Conservation (phyloP, 2,329 filamentous ascomycete genomes). For the Fusarium sacchari region DNA sequence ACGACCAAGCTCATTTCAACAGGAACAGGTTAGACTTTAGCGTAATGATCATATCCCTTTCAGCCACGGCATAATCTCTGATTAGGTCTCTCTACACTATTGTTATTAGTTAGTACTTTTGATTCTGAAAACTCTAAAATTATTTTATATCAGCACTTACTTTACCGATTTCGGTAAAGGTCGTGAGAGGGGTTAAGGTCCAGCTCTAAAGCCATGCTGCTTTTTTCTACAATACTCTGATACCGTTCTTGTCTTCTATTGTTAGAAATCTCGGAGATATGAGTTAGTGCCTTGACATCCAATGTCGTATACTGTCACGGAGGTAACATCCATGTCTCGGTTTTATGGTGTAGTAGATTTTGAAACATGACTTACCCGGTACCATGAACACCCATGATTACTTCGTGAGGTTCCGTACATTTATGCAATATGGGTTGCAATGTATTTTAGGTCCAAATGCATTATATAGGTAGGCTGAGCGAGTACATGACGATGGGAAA, state of each 20-base stretch:
- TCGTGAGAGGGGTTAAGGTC: background rate
- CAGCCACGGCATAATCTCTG: background rate
- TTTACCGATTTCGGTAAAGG: background rate
- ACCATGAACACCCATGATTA: background rate
- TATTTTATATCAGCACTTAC: background rate
- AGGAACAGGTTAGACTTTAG: background rate
- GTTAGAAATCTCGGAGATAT: background rate
- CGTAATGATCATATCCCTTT: background rate
- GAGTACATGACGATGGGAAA: background rate
- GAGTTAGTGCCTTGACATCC: background rate
- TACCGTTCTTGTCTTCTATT: background rate
- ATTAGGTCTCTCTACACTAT: background rate
- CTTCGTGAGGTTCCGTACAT: background rate
- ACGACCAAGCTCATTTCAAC: background rate
- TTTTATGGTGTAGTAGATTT: background rate
- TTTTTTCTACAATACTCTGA: background rate
- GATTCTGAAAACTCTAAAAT: background rate
- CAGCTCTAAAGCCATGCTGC: background rate
- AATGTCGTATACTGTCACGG: background rate
- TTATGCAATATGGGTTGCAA: background rate
- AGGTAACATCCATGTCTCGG: background rate
- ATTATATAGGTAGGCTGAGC: background rate
- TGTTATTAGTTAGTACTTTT: background rate
- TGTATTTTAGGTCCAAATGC: too few species aligned
- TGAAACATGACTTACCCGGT: background rate